Evolutionary conservation across 1,284 basidiomycete species (phyloP).

Genomic region (Apiotrichum brassicae): DNA sequence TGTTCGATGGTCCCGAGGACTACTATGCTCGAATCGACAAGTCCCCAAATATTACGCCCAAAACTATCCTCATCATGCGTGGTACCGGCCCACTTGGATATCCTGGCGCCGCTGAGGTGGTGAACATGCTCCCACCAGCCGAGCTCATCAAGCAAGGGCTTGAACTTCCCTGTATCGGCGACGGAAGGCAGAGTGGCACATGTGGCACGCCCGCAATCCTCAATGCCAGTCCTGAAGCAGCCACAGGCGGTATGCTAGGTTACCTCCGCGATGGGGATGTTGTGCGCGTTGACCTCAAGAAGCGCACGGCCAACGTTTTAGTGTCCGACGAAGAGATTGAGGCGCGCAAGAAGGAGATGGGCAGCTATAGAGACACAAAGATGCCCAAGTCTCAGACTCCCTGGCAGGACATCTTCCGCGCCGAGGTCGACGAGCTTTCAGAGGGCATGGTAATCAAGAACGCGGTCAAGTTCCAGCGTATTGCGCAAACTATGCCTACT

Average conservation of each 20-base stretch:
- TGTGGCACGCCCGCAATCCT: constrained; percentile 45
- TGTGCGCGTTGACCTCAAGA: constrained; percentile 42
- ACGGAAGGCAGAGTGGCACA: constrained; percentile 45
- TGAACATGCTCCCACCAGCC: constrained; percentile 47
- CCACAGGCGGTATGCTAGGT: constrained; percentile 41
- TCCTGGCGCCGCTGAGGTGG: constrained; percentile 44
- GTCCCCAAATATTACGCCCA: constrained; percentile 23
- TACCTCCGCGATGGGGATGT: constrained; percentile 44
- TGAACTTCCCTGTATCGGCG: constrained; percentile 46
- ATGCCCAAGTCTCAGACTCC: constrained; percentile 41
- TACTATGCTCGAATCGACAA: constrained; percentile 42
- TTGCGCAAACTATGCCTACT: constrained; percentile 40
- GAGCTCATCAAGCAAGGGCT: constrained; percentile 43
- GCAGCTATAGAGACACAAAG: constrained; percentile 20
- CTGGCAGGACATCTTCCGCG: constrained; percentile 46
- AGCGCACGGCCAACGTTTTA: constrained; percentile 36
- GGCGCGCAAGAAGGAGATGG: constrained; percentile 34
- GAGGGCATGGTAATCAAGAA: constrained; percentile 45
- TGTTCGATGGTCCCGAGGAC: constrained; percentile 47
- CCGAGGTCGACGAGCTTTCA: constrained; percentile 36
- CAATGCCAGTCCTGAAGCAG: constrained; percentile 45
- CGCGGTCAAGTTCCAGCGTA: constrained; percentile 42
- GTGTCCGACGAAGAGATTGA: constrained; percentile 33
- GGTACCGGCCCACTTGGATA: constrained; percentile 45
- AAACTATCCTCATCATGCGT: constrained; percentile 44